These are phyloP conservation scores for Xylaria sp. DNA, from an alignment of 2,329 filamentous ascomycete species.

Conservation along the genomic window DNA sequence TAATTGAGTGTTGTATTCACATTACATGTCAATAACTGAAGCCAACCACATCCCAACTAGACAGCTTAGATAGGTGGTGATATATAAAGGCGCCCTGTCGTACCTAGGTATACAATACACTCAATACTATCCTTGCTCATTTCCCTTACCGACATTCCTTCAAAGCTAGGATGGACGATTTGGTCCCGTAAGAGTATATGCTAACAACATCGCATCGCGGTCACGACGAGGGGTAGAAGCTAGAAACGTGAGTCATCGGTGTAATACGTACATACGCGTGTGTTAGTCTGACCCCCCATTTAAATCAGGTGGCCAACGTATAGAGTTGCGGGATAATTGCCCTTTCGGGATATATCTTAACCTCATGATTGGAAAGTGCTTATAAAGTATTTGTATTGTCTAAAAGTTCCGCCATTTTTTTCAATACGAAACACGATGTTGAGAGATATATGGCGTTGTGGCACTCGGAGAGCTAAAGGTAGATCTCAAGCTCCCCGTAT, in stretches of 20 bases:
- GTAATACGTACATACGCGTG: slow-evolving; percentile 11
- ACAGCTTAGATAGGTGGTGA: not conserved
- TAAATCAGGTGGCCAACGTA: slow-evolving; percentile 5
- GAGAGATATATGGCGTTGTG: not conserved
- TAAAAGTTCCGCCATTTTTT: not conserved
- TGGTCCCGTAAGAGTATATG: not conserved
- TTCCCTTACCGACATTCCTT: not conserved
- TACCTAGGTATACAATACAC: too few relatives aligned
- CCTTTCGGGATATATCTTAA: slow-evolving; percentile 1
- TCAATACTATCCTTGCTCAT: not conserved
- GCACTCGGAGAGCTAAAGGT: not conserved
- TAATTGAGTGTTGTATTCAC: not conserved
- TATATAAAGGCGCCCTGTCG: not conserved
- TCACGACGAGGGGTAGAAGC: not conserved
- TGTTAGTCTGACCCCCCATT: not conserved
- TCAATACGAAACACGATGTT: slow-evolving; percentile 6
- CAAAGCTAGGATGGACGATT: not conserved
- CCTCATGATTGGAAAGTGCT: not conserved
- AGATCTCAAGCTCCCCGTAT: not conserved
- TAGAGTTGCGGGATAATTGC: slow-evolving; percentile 1
- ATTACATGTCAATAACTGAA: not conserved
- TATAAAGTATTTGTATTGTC: not conserved
- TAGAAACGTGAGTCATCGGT: slow-evolving; percentile 25
- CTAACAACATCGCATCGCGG: not conserved
- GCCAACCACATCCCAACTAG: not conserved